A percentile compares a stretch with the other conserved stretches of the same genome.
Conservation (phyloP, 2,329 filamentous ascomycete species). For the Neoscytalidium dimidiatum region DNA sequence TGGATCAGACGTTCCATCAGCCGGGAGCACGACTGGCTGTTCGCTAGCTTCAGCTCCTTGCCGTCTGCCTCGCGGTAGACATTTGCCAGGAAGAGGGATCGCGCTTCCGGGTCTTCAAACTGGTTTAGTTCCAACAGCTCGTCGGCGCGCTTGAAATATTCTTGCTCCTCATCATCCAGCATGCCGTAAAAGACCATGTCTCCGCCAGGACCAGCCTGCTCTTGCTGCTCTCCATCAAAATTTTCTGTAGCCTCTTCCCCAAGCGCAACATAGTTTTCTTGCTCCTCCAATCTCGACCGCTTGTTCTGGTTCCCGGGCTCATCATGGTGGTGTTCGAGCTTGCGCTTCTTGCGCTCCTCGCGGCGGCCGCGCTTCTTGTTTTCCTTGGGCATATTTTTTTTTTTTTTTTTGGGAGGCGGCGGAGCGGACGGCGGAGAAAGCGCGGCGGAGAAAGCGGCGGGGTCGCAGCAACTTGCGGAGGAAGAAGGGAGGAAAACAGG, state of each 20-base stretch:
- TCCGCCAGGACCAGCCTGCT: conserved; percentile 33
- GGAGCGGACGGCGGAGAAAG: conserved; percentile 7
- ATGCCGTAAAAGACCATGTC: conserved; percentile 88
- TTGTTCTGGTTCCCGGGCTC: conserved; percentile 35
- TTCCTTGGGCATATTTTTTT: conserved; percentile 58
- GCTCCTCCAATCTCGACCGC: conserved; percentile 31
- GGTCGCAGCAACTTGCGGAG: neutral
- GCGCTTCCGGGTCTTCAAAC: conserved; percentile 71
- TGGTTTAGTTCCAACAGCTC: conserved; percentile 88
- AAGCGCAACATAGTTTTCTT: conserved; percentile 17
- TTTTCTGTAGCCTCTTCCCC: conserved; percentile 27
- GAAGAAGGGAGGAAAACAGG: neutral
- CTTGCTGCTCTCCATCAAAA: conserved; percentile 26
- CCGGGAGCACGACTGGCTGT: conserved; percentile 91
- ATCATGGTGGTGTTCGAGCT: conserved; percentile 49
- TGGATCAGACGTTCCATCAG: conserved; percentile 90
- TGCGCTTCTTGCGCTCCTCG: conserved; percentile 53
- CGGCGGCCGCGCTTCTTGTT: conserved; percentile 60
- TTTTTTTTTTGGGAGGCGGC: neutral
- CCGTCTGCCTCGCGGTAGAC: conserved; percentile 84
- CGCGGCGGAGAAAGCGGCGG: neutral
- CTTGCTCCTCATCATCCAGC: conserved; percentile 88
- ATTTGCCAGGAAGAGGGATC: conserved; percentile 64
- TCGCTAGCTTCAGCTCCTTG: conserved; percentile 94
- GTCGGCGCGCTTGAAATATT: conserved; percentile 90